phyloP scores from a whole-genome alignment of 2,329 filamentous ascomycete genomes.

The Verticillium dahliae region DNA sequence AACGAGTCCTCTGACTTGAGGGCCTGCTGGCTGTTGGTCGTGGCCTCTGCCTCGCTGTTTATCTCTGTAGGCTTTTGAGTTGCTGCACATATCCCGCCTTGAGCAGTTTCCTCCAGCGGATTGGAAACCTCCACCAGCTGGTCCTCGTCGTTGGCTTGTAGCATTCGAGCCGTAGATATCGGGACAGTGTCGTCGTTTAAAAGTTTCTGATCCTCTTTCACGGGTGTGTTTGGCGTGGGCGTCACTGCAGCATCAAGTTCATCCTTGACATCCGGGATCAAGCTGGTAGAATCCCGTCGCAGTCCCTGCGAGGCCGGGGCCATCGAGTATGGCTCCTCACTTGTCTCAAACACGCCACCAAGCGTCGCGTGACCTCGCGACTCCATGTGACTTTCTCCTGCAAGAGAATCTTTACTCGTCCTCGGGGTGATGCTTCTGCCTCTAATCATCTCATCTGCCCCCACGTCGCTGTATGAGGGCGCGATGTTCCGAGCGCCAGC shows the following conservation, averaged over 20 bases:
- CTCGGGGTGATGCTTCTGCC: slow-evolving; percentile 10
- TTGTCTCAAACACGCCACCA: neutral
- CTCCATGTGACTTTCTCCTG: neutral
- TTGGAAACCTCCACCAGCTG: neutral
- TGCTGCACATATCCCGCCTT: neutral
- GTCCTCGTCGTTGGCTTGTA: neutral
- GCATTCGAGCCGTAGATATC: neutral
- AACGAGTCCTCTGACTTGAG: neutral
- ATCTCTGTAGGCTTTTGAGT: neutral
- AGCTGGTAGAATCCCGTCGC: neutral
- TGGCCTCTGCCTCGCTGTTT: neutral
- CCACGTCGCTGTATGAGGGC: slow-evolving; percentile 30
- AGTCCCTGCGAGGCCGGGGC: neutral
- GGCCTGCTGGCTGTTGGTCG: neutral
- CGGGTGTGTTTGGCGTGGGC: neutral
- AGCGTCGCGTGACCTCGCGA: neutral
- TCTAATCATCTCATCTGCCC: slow-evolving; percentile 12
- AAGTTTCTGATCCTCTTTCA: neutral
- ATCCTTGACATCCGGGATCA: neutral
- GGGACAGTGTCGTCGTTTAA: neutral
- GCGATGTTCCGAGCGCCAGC: slow-evolving; percentile 30
- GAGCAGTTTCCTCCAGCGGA: neutral
- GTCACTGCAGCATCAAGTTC: slow-evolving; percentile 1
- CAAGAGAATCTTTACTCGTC: slow-evolving; percentile 6
- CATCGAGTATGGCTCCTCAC: neutral